These are phyloP conservation scores for sweet orange (Citrus sinensis) DNA, from an alignment of 345 rosid genomes.

Conservation along the genomic window DVS_A1.0 CM039162.1:31283501-31284000, in stretches of 20 bases:
- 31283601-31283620: conserved; percentile 69
- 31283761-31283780: neutral
- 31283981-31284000: neutral
- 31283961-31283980: neutral
- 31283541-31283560: conserved; percentile 13
- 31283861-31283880: neutral
- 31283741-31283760: neutral
- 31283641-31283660: conserved; percentile 82
- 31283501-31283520: conserved; percentile 14
- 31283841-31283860: neutral
- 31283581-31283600: conserved; percentile 47
- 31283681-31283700: conserved; percentile 82
- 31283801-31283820: neutral
- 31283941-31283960: neutral
- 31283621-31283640: conserved; percentile 74
- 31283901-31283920: neutral
- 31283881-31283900: too few relatives aligned
- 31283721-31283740: neutral
- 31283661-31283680: conserved; percentile 70
- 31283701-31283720: conserved; percentile 59
- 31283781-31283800: neutral
- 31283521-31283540: conserved; percentile 19
- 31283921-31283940: neutral
- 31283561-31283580: conserved; percentile 54
- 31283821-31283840: neutral